Base-by-base conservation (phyloP, 805 yeast genomes). In the Starmerella stigmatis region DNA sequence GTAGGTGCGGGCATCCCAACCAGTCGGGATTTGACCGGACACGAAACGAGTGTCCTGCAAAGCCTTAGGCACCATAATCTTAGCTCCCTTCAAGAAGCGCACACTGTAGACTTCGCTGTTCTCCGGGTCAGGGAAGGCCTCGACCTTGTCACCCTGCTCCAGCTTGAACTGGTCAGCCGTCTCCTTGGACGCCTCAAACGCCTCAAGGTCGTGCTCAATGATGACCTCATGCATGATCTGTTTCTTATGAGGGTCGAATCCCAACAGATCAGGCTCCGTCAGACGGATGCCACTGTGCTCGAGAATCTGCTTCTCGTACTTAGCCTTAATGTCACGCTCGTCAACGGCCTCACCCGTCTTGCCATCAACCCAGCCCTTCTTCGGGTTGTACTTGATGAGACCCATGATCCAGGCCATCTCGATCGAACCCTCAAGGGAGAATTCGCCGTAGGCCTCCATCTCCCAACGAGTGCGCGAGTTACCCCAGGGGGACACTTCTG, bases 381-480 rank as follows among this genome's bases (percentile, higher is more conserved):
- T 97, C 57, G 85, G 84, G 71, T 84, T 92, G 71, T 92, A 92
- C 69, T 85, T 86, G 70, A 92, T 88, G 63, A 83, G 75, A 56
- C 96, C 96, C 97, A 92, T 92, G 58, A 92, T 88, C 96, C 97
- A 92, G 41, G 99, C 97, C 94, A 92, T 88, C 71, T 92, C 98
- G 62, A 92, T 81, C 62, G 96, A 82, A 61, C 98, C 98, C 69
- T 92, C 98, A 58, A 92, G 71, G 9, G 96, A 88, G 69, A 92
- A 92, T 62, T 83, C 86, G 60, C 98, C 98, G 50, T 65, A 56
- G 37, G 96, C 85, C 71, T 92, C 98, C 94, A 92, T 92, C 69
- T 92, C 97, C 98, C 98, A 92, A 74, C 98, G 79, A 46, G 98
- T 92, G 75, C 97, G 83, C 30, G 98, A 70, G 65, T 88, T 86